phyloP scores from a whole-genome alignment of 352 stramenopile species.

The Globisporangium cylindrosporum region DNA sequence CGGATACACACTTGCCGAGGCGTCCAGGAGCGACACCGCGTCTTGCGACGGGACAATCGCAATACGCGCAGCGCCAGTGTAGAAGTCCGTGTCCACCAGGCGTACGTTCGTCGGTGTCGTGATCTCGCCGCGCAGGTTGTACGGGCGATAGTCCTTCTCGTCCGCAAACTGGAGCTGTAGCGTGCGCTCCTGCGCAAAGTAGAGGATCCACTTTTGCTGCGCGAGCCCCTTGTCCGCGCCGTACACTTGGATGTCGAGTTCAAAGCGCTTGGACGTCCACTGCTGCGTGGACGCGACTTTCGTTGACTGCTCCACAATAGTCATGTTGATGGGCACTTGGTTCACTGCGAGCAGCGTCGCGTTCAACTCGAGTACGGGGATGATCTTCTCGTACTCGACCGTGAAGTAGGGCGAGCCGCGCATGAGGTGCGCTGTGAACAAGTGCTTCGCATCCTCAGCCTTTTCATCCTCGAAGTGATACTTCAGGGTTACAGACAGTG shows the following conservation, averaged over 20 bases:
- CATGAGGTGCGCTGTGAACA: constrained; percentile 35
- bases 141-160: constrained; percentile 62
- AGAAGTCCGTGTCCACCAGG: constrained; percentile 62
- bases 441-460: constrained; percentile 24
- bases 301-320: constrained; percentile 13
- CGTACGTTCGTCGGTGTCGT: constrained; percentile 71
- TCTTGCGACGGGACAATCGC: constrained; percentile 49
- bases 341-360: constrained; percentile 60
- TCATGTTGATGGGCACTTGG: constrained; percentile 31
- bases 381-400: constrained; percentile 66
- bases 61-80: constrained; percentile 52
- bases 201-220: constrained; percentile 68
- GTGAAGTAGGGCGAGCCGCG: constrained; percentile 79
- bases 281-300: constrained; percentile 30
- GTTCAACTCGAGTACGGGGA: constrained; percentile 74
- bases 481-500: constrained; percentile 58
- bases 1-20: constrained; percentile 53
- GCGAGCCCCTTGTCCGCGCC: constrained; percentile 25
- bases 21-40: constrained; percentile 39
- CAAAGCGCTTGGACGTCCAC: constrained; percentile 61
- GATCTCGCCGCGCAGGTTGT: constrained; percentile 64
- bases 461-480: constrained; percentile 46
- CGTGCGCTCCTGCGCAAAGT: constrained; percentile 65
- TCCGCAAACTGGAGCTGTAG: constrained; percentile 62
- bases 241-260: constrained; percentile 68